Base-by-base conservation (phyloP, 371 early-diverging fungal species). In the Mortierella sp. region DNA sequence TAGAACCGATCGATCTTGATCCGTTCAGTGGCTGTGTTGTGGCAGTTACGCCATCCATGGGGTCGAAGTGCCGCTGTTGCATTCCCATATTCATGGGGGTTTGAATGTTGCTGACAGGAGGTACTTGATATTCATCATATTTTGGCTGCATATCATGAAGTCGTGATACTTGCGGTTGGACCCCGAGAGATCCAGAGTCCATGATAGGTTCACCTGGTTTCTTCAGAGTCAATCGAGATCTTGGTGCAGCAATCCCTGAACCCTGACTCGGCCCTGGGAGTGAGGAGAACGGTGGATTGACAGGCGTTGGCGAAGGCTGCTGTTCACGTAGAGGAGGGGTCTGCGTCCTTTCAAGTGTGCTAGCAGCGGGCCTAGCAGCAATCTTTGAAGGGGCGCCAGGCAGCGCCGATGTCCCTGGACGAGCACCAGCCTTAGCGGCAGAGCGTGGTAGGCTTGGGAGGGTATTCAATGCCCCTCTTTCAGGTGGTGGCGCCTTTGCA, bases 11-110 rank as follows among this genome's bases (percentile, higher is more conserved):
- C 28, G 75, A 22, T 47, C 68, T 50, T 16, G 48, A 43, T 57
- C 81, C 75, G 43, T 70, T 67, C 45, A 79, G 32, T 9, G 80
- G 57, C 38, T 70, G 75, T 2, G 75, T 58, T 13, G 87, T 85
- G 36, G 87, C 81, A 0, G 59, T 59, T 0, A 88, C 78, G 38
- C 86, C 89, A 60, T 88, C 90, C 87, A 87, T 87, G 10, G 88
- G 81, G 33, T 88, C 88, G 13, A 85, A 84, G 24, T 70, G 58
- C 1, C 67, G 74, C 38, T 69, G 78, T 13, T 68, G 72, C 81
- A 63, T 63, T 63, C 61, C 67, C 74, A 48, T 77, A 58, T 38
- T 69, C 69, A 58, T 69, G 21, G 63, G 58, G 6, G 16, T 22
- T 40, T 50, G 69, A 47, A 58, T 70, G 63, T 24, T 63, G 40